Base-by-base conservation (phyloP, 805 yeast genomes). In the Wickerhamiella musiphila region DNA sequence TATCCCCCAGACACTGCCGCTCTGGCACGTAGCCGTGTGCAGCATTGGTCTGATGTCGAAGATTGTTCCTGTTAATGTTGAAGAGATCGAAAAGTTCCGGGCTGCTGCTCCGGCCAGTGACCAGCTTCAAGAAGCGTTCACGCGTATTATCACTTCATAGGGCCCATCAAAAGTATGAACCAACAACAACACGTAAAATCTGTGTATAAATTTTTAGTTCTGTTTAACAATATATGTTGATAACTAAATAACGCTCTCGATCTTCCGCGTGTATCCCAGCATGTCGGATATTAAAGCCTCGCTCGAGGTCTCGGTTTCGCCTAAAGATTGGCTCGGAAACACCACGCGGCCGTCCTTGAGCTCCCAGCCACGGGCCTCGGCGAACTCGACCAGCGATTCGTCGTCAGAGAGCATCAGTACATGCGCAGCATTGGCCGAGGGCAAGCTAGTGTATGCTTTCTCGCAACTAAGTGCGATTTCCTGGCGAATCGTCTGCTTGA, bases 401-500 rank as follows among this genome's bases (percentile, higher is more conserved):
- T 75, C 78, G 36, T 65, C 62, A 34, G 61, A 58, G 48, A 78
- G 66, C 48, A 82, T 84, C 43, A 86, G 62, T 42, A 86, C 60
- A 41, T 74, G 71, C 53, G 82, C 78, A 35, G 92, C 78, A 51
- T 83, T 86, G 40, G 76, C 70, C 26, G 82, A 54, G 6, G 94
- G 94, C 38, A 90, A 63, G 5, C 69, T 56, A 29, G 63, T 61
- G 54, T 84, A 90, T 8, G 92, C 78, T 45, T 65, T 66, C 49
- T 79, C 92, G 37, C 86, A 67, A 41, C 90, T 79, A 41, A 68
- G 65, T 4, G 94, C 82, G 42, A 90, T 84, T 48, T 84, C 94
- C 35, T 63, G 66, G 44, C 96, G 69, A 39, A 90, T 77, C 2
- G 94, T 81, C 43, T 66, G 65, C 44, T 76, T 67, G 50, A 84